Evolutionary conservation across 2,329 filamentous ascomycete genomes (phyloP).

Genomic region (Hymenoscyphus albidus): DNA sequence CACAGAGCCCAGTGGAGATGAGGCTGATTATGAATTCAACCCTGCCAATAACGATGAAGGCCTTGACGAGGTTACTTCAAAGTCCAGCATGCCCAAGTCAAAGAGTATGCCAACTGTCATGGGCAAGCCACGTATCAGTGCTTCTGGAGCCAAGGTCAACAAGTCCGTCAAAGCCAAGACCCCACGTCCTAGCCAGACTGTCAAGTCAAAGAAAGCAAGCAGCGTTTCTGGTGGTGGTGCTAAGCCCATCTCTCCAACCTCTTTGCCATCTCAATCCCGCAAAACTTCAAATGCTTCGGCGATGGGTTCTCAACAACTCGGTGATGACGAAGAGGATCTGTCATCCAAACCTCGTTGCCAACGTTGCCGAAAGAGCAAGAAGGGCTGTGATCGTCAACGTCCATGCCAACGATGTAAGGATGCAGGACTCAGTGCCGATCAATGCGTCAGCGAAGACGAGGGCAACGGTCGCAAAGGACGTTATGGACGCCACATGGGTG

Average conservation of each 20-base stretch:
- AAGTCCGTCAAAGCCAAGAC: slow-evolving; percentile 45
- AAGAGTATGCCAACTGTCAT: slow-evolving; percentile 36
- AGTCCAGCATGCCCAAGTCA: slow-evolving; percentile 40
- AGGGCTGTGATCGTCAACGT: slow-evolving; percentile 94
- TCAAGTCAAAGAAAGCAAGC: slow-evolving; percentile 50
- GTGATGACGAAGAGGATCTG: slow-evolving; percentile 78
- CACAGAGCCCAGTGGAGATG: slow-evolving; percentile 59
- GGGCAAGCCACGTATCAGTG: slow-evolving; percentile 39
- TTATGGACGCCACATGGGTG: slow-evolving; percentile 71
- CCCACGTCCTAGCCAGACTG: slow-evolving; percentile 27
- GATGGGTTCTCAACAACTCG: slow-evolving; percentile 57
- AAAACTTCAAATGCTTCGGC: slow-evolving; percentile 71
- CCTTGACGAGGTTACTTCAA: slow-evolving; percentile 24
- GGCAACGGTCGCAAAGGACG: slow-evolving; percentile 95
- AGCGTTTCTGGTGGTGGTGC: slow-evolving; percentile 34
- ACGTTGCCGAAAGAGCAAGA: slow-evolving; percentile 98
- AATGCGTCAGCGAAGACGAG: slow-evolving; percentile 96
- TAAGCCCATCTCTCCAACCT: slow-evolving; percentile 59
- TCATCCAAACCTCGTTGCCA: slow-evolving; percentile 97
- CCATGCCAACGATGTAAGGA: slow-evolving; percentile 95
- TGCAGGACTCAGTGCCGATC: slow-evolving; percentile 86
- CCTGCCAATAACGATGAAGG: slow-evolving; percentile 28
- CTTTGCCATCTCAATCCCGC: slow-evolving; percentile 65
- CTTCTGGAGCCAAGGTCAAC: slow-evolving; percentile 40
- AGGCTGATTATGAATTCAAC: slow-evolving; percentile 47